Evolutionary conservation across 352 stramenopile genomes (phyloP).

Genomic region (Pythium coloratum): DNA sequence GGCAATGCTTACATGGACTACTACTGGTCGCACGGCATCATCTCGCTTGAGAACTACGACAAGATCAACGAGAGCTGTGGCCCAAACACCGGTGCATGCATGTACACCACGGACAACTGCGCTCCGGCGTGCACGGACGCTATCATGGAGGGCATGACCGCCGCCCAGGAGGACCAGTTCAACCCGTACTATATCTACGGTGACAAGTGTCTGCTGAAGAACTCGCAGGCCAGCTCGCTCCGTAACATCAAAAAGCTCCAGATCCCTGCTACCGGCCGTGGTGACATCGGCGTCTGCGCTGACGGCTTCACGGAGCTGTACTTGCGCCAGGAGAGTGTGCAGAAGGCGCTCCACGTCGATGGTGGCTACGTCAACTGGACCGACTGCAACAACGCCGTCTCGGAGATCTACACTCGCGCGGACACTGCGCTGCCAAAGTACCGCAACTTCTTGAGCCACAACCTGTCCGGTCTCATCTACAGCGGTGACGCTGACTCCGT

Average conservation of each 20-base stretch:
- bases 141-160: slow-evolving; percentile 50
- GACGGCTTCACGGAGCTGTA: slow-evolving; percentile 71
- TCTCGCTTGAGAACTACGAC: slow-evolving; percentile 77
- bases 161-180: slow-evolving; percentile 44
- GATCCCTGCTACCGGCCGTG: slow-evolving; percentile 34
- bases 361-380: slow-evolving; percentile 51
- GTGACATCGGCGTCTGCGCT: slow-evolving; percentile 62
- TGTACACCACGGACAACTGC: slow-evolving; percentile 53
- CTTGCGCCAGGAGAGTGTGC: slow-evolving; percentile 54
- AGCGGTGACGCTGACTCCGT: slow-evolving; percentile 78
- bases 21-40: slow-evolving; percentile 85
- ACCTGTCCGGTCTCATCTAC: slow-evolving; percentile 69
- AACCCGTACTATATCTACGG: slow-evolving; percentile 86
- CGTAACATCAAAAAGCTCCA: slow-evolving; percentile 35
- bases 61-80: slow-evolving; percentile 59
- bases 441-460: slow-evolving; percentile 52
- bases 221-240: slow-evolving; percentile 49
- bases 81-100: slow-evolving; percentile 56
- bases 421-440: slow-evolving; percentile 66
- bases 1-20: slow-evolving; percentile 77
- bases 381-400: slow-evolving; percentile 65
- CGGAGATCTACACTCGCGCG: slow-evolving; percentile 55
- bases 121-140: slow-evolving; percentile 41
- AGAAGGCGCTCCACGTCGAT: slow-evolving; percentile 59
- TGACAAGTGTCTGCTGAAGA: slow-evolving; percentile 72